phyloP scores from a whole-genome alignment of 805 yeast genomes.

The Suhomyces pyralidae region DNA sequence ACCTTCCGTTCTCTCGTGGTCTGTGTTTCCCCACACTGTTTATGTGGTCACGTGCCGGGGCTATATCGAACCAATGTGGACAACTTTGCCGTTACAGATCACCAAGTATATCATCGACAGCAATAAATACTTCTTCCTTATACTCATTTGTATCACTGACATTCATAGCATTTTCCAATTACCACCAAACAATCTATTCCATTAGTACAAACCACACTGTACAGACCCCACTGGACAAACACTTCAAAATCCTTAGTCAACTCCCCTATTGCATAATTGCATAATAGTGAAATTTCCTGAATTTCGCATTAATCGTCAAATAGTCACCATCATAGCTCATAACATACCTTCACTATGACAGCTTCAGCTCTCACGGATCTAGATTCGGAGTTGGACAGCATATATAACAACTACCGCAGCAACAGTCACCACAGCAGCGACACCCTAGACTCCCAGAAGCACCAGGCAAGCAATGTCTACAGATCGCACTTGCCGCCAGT shows the following conservation, averaged over 20 bases:
- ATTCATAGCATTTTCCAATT: no score
- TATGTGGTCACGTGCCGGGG: not conserved
- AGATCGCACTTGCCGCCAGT: slow-evolving; percentile 6
- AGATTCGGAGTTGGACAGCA: slow-evolving; percentile 23
- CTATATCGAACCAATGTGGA: not conserved
- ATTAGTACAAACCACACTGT: no score
- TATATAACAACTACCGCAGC: slow-evolving; percentile 18
- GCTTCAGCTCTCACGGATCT: slow-evolving; percentile 9
- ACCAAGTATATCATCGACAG: not conserved
- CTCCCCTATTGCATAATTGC: no score
- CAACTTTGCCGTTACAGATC: not conserved
- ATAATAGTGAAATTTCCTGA: no score
- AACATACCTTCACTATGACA: not conserved
- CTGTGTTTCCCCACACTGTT: not conserved
- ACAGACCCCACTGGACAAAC: no score
- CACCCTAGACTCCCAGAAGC: slow-evolving; percentile 25
- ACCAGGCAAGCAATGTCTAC: slow-evolving; percentile 11
- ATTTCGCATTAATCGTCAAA: no score
- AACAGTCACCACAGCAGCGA: slow-evolving; percentile 17
- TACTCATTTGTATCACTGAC: no score
- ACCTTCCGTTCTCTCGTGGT: no score
- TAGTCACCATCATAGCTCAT: no score
- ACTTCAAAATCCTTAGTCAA: no score
- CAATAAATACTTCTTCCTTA: no score
- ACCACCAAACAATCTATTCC: no score